Evolutionary conservation across 768 basidiomycete species (phyloP).

Genomic region (Scleroderma bovista): DNA sequence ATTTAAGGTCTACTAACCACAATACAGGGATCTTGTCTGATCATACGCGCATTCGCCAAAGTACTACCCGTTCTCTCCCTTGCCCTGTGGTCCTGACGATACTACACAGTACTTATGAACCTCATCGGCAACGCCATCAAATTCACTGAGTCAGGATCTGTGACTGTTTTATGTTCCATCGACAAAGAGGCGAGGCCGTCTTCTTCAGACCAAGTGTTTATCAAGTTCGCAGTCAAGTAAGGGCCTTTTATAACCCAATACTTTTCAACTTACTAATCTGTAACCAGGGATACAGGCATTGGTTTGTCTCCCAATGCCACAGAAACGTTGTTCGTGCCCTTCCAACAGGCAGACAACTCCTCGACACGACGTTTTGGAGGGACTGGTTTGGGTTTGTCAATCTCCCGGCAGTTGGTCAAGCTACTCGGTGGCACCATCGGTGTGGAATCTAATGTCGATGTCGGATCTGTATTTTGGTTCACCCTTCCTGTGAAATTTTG

Average conservation of each 20-base stretch:
- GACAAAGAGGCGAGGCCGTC: constrained; percentile 31
- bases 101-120: constrained; percentile 60
- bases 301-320: constrained; percentile 63
- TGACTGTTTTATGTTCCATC: constrained; percentile 57
- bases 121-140: constrained; percentile 74
- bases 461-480: constrained; percentile 71
- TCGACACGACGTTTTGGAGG: constrained; percentile 74
- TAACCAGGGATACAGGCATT: constrained; percentile 61
- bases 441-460: constrained; percentile 56
- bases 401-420: constrained; percentile 68
- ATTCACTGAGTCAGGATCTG: constrained; percentile 60
- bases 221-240: constrained; percentile 66
- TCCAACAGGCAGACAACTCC: constrained; percentile 76
- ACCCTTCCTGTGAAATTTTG: constrained; percentile 61
- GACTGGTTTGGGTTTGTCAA: constrained; percentile 71
- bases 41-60: constrained; percentile 70
- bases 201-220: constrained; percentile 38
- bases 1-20: not conserved
- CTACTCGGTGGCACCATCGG: constrained; percentile 74
- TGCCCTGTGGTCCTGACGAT: not conserved
- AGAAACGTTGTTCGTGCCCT: constrained; percentile 65
- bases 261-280: not conserved
- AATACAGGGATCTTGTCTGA: constrained; percentile 62
- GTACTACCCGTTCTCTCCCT: constrained; percentile 22
- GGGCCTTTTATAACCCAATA: not conserved